Percentiles rank a stretch among this genome's conserved stretches.
These are phyloP conservation scores for Fusarium sp. DNA, from an alignment of 2,329 filamentous ascomycete genomes.

Conservation along the genomic window DNA sequence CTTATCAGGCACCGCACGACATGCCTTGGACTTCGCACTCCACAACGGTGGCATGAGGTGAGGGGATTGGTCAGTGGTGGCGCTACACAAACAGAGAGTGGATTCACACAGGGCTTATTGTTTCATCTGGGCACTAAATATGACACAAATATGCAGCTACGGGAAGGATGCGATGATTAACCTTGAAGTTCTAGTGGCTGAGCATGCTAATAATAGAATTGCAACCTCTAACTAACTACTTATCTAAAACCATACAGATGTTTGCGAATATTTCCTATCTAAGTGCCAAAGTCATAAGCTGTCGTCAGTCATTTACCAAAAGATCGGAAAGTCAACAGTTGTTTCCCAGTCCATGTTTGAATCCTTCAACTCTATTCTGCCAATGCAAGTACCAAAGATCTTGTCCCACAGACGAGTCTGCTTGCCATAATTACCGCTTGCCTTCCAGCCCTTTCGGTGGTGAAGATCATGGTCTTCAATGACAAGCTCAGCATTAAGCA, in stretches of 20 bases:
- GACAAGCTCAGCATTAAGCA: neutral
- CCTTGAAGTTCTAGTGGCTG: neutral
- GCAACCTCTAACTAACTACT: no score
- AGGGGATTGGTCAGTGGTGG: no score
- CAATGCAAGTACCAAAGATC: slow-evolving; percentile 10
- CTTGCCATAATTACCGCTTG: slow-evolving; percentile 17
- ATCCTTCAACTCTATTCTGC: neutral
- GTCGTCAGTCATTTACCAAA: neutral
- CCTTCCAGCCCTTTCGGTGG: slow-evolving; percentile 8
- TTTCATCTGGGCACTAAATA: no score
- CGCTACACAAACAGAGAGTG: no score
- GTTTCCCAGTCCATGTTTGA: neutral
- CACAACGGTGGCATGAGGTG: no score
- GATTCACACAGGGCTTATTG: no score
- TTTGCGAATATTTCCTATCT: neutral
- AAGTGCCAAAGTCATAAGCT: neutral
- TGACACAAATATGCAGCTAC: no score
- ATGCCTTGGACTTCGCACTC: no score
- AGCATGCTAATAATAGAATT: neutral
- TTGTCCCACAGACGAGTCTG: slow-evolving; percentile 19
- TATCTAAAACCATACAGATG: neutral
- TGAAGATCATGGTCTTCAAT: slow-evolving; percentile 23
- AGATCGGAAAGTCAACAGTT: neutral
- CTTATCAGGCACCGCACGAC: no score
- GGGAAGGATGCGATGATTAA: no score